Base-by-base conservation (phyloP, 2,329 filamentous ascomycete genomes). In the Fusarium coffeatum region DNA sequence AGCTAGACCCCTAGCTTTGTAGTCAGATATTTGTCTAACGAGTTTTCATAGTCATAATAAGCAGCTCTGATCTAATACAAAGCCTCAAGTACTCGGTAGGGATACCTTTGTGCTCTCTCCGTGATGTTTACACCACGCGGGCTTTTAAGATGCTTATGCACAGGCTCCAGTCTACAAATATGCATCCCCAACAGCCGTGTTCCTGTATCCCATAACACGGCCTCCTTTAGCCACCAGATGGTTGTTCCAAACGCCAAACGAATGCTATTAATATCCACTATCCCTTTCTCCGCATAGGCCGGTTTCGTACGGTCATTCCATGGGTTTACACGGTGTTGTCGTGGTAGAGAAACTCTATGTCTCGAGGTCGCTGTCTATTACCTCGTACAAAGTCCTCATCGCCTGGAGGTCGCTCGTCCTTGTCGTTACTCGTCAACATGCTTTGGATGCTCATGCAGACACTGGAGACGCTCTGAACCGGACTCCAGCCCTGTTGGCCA, bases 371-470 rank as follows among this genome's bases (percentile, higher is more conserved):
- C 70, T 90, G 87, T 27, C 88, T 89, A 77, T 98, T 97, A 65
- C 88, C 89, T 57, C 88, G 86, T 27, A 97, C 94, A 76, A 99
- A 98, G 13, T 96, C 92, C 59, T 92, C 92, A 76, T 99, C 94
- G 6, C 95, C 96, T 1, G 92, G 91, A 0, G 96, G 96, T 34
- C 96, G 87, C 81, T 98, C 94, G 76, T 95, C 91, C 82, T 94
- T 95, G 13, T 89, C 91, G 79, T 99, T 99, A 66, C 95, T 94
- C 2, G 96, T 98, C 77, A 99, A 82, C 96, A 99, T 99, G 83
- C 93, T 97, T 82, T 99, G 96, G 57, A 99, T 88, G 80, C 93
- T 97, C 88, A 99, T 96, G 83, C 94, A 98, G 27, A 99, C 90
- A 76, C 92, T 97, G 83, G 98, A 95, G 11, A 98, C 96, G 63